Base-by-base conservation (phyloP, 306 rosid species). In the Vigna radiata region DNA sequence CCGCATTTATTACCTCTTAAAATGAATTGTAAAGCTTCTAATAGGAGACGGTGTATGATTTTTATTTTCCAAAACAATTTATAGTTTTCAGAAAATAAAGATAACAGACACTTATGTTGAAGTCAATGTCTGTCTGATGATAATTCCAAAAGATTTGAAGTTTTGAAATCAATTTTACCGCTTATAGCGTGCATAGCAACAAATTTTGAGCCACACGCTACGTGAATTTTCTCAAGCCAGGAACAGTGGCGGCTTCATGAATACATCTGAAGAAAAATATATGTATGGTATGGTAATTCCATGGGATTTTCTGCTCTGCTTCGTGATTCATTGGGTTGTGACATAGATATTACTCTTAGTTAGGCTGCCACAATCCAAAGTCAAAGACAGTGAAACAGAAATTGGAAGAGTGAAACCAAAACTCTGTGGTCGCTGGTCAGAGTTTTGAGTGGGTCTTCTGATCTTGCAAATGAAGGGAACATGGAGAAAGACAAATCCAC, bases 351-450 rank as follows among this genome's bases (percentile, higher is more conserved):
- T 68, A 62, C 15, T 68, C 56, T 77, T 75, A 14, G 43, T 33
- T 68, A 2, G 43, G 11, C 68, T 85, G 75, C 54, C 75, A 77
- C 7, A 8, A 23, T 19, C 41, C 8, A 68, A 84, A 79, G 83
- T 80, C 79, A 79, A 77, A 68, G 68, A 44, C 39, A 48, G 18
- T 25, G 46, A 4, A 58, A 37, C 17, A 58, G 27, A 33, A 47
- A 73, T 60, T 37, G 46, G 8, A 27, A 29, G 5, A n/a, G 72
- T 39, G 62, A 11, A 5, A 54, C 6, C 18, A 61, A 14, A 5
- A 54, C 6, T 49, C 2, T 39, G 2, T 18, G 68, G 79, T 82
- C 80, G 2, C 11, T 48, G 83, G 88, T 88, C 88, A 71, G 77
- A 54, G 85, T 1, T 68, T 85, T 79, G 88, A 66, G 65, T 37